Conservation (phyloP, 1,139 yeast genomes). For the Zygoascus hellenicus region DNA sequence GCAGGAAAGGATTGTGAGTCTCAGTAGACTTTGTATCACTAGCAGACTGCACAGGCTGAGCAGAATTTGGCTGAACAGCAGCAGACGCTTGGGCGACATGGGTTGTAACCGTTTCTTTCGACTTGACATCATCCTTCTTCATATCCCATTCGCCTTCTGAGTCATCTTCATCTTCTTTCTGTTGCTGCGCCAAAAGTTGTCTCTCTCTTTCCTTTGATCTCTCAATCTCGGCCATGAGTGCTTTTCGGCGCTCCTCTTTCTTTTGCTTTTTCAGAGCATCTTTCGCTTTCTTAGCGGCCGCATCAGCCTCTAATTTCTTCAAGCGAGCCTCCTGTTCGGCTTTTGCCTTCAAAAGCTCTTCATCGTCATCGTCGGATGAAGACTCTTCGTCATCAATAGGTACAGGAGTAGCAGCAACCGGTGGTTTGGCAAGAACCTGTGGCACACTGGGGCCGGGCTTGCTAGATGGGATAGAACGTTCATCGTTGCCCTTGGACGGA, state of each 20-base stretch:
- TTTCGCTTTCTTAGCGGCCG: conserved; percentile 20
- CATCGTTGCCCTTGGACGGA: background rate
- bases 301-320: conserved; percentile 25
- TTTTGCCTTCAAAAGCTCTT: conserved; percentile 44
- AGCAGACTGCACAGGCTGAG: conserved; percentile 11
- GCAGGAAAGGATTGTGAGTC: conserved; percentile 21
- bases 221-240: conserved; percentile 58
- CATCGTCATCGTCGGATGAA: conserved; percentile 44
- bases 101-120: conserved; percentile 9
- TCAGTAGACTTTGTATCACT: conserved; percentile 13
- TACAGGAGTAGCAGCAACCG: conserved; percentile 15
- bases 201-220: conserved; percentile 41
- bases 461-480: too few relatives aligned
- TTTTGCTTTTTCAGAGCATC: conserved; percentile 39
- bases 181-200: conserved; percentile 29
- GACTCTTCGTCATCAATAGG: conserved; percentile 24
- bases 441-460: too few relatives aligned
- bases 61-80: conserved; percentile 13
- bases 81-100: conserved; percentile 15
- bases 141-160: conserved; percentile 2
- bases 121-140: conserved; percentile 9
- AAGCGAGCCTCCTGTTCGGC: conserved; percentile 33
- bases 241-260: conserved; percentile 56
- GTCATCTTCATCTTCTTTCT: conserved; percentile 28
- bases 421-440: conserved; percentile 1